phyloP scores from a whole-genome alignment of 139 green algal genomes.

The Edaphochlamys debaryana region DNA sequence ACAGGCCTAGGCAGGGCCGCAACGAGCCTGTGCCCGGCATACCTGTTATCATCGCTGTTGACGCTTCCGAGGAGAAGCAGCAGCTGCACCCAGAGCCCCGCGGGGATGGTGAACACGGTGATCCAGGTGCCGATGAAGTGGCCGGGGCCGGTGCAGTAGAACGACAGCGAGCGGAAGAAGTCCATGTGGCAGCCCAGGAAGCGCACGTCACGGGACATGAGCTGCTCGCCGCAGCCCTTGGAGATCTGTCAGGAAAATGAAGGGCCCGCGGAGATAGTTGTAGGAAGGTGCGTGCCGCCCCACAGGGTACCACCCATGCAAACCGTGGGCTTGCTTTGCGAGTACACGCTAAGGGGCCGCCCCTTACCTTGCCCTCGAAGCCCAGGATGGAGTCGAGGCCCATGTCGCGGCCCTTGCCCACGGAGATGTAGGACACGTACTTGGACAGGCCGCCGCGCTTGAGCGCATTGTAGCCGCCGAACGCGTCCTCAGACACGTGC shows the following conservation, averaged over 20 bases:
- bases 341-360: too few species aligned
- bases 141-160: constrained; percentile 45
- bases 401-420: constrained; percentile 80
- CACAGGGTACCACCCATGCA: not conserved
- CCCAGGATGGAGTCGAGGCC: constrained; percentile 86
- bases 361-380: constrained; percentile 86
- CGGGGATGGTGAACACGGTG: constrained; percentile 68
- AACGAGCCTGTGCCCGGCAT: too few species aligned
- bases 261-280: too few species aligned
- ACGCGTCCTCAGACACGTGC: constrained; percentile 76
- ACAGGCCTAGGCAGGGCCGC: too few species aligned
- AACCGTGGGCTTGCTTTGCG: too few species aligned
- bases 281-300: not conserved
- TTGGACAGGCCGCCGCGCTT: constrained; percentile 77
- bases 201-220: constrained; percentile 73
- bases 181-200: constrained; percentile 70
- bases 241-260: constrained; percentile 10
- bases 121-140: constrained; percentile 79
- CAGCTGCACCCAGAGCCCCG: constrained; percentile 74
- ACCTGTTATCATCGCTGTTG: constrained; percentile 68
- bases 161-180: constrained; percentile 79
- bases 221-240: constrained; percentile 79
- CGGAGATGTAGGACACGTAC: constrained; percentile 59
- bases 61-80: constrained; percentile 64
- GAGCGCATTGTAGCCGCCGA: constrained; percentile 79